phyloP scores from a whole-genome alignment of 139 green algal species.

The Marvania coccoides region DNA sequence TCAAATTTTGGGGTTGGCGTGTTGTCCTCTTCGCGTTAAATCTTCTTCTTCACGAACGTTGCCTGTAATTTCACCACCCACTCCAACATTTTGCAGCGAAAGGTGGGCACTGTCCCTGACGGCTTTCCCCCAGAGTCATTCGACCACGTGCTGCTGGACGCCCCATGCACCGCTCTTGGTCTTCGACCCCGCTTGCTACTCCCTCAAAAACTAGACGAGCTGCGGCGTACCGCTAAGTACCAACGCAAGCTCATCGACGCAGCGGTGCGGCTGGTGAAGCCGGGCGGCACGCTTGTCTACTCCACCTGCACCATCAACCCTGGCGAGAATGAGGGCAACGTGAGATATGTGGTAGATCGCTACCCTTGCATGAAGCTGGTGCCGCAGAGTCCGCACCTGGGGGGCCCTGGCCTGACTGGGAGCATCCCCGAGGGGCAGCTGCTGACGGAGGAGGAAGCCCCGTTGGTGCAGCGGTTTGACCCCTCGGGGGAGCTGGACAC shows the following conservation, averaged over 20 bases:
- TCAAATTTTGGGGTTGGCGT: too few relatives aligned
- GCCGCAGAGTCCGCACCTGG: constrained; percentile 42
- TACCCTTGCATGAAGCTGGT: constrained; percentile 56
- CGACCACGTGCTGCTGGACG: constrained; percentile 81
- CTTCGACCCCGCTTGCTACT: constrained; percentile 60
- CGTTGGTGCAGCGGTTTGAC: constrained; percentile 82
- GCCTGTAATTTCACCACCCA: too few relatives aligned
- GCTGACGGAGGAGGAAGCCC: constrained; percentile 53
- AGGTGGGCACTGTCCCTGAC: too few relatives aligned
- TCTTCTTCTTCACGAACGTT: too few relatives aligned
- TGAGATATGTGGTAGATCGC: constrained; percentile 73
- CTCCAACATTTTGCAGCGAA: too few relatives aligned
- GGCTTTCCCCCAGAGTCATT: constrained; percentile 63
- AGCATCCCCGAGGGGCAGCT: constrained; percentile 10
- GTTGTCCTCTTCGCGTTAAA: too few relatives aligned
- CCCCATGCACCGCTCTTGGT: constrained; percentile 82
- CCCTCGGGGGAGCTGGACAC: constrained; percentile 52
- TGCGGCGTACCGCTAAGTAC: constrained; percentile 49
- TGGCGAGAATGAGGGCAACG: constrained; percentile 85
- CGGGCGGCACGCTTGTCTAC: constrained; percentile 77
- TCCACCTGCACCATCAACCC: constrained; percentile 86
- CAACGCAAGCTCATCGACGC: constrained; percentile 64
- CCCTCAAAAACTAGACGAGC: constrained; percentile 28
- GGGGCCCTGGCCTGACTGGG: constrained; percentile 46
- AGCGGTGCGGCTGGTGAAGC: constrained; percentile 66